Evolutionary conservation across 2,329 filamentous ascomycete genomes (phyloP).

Genomic region (Penicillium brasilianum): DNA sequence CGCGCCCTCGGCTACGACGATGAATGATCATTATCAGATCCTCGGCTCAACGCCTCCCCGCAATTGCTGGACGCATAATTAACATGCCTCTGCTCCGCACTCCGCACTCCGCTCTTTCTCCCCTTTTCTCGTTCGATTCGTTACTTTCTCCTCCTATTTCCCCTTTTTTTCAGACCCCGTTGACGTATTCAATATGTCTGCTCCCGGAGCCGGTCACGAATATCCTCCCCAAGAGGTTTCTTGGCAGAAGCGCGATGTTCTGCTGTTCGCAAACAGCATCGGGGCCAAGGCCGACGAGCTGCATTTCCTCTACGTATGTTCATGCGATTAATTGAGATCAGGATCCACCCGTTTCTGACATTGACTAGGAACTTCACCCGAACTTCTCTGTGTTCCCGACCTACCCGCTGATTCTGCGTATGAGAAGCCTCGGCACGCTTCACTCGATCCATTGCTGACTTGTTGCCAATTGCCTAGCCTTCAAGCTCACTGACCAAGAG

Average conservation of each 20-base stretch:
- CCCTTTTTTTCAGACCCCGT: neutral
- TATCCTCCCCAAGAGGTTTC: conserved; percentile 76
- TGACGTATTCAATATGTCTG: conserved; percentile 45
- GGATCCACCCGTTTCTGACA: conserved; percentile 8
- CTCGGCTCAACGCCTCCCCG: conserved; percentile 30
- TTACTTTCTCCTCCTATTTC: neutral
- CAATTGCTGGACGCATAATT: conserved; percentile 26
- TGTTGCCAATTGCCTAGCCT: conserved; percentile 55
- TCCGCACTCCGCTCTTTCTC: conserved; percentile 3
- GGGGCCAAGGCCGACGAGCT: conserved; percentile 84
- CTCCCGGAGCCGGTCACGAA: conserved; percentile 72
- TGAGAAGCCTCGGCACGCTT: conserved; percentile 32
- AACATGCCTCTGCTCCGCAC: conserved; percentile 15
- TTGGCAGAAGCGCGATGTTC: conserved; percentile 85
- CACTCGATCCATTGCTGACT: conserved; percentile 41
- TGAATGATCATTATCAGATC: conserved; percentile 34
- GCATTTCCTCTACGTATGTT: conserved; percentile 85
- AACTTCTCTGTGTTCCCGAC: conserved; percentile 88
- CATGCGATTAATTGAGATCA: neutral
- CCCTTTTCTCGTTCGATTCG: too few species aligned
- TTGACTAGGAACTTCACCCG: conserved; percentile 77
- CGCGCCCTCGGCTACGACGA: conserved; percentile 25
- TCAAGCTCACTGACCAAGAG: conserved; percentile 77
- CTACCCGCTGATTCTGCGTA: conserved; percentile 80
- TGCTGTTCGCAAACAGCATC: conserved; percentile 90